These are phyloP conservation scores for Filobasidium floriforme DNA, from an alignment of 768 basidiomycete genomes.

Conservation along the genomic window DNA sequence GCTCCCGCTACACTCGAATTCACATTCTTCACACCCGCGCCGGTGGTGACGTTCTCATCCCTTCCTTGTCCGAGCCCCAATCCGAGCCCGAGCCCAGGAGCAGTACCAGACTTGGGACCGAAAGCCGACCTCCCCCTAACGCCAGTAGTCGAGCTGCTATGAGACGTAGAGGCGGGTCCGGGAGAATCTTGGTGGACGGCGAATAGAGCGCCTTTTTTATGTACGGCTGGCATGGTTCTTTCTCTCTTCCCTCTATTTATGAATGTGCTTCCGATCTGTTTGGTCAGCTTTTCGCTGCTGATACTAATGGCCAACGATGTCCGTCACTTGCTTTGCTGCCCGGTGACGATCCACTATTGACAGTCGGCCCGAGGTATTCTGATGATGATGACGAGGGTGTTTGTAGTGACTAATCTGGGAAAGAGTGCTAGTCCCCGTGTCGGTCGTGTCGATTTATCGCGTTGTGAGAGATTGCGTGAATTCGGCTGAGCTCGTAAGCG, in stretches of 20 bases:
- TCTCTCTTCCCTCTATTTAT: background rate
- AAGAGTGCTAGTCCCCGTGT: no score
- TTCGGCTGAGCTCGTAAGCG: no score
- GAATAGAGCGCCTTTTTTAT: slow-evolving; percentile 43
- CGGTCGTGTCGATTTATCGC: no score
- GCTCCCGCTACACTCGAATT: background rate
- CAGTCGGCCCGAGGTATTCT: background rate
- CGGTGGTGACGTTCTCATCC: background rate
- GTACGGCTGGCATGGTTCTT: slow-evolving; percentile 40
- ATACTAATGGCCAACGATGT: no score
- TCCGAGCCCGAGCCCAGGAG: background rate
- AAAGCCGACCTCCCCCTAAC: no score
- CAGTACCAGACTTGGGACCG: background rate
- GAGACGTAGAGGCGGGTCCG: background rate
- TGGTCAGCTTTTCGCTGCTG: background rate
- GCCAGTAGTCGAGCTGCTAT: background rate
- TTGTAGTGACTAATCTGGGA: no score
- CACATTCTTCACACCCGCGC: background rate
- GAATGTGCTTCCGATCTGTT: no score
- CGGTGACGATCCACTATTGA: background rate
- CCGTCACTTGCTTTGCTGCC: no score
- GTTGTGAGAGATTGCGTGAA: no score
- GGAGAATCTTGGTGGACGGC: slow-evolving; percentile 43
- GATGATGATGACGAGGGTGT: no score
- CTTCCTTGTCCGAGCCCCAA: background rate